These are phyloP conservation scores for Colletotrichum sublineola DNA, from an alignment of 2,329 filamentous ascomycete genomes.

Conservation along the genomic window DNA sequence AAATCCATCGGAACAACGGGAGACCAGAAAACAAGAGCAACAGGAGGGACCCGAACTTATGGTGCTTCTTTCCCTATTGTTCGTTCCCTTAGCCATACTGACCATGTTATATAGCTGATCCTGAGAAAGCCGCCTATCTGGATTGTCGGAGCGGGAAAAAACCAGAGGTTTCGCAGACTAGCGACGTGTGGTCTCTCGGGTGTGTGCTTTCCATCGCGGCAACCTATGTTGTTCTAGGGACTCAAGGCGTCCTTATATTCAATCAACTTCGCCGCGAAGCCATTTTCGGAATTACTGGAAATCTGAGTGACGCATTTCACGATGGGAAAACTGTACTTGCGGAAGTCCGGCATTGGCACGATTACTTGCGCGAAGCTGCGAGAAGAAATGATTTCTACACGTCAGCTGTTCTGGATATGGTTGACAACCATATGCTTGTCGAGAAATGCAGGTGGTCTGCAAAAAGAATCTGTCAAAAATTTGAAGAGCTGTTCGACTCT, in stretches of 20 bases:
- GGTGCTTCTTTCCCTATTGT: conserved; percentile 44
- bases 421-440: conserved; percentile 46
- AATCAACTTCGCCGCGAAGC: conserved; percentile 1
- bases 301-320: conserved; percentile 11
- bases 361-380: conserved; percentile 14
- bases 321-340: background rate
- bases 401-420: conserved; percentile 43
- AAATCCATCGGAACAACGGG: background rate
- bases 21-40: background rate
- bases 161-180: conserved; percentile 47
- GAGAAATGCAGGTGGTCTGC: background rate
- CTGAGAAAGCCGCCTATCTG: conserved; percentile 13
- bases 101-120: background rate
- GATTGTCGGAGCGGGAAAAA: background rate
- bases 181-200: conserved; percentile 57
- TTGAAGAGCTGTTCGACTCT: background rate
- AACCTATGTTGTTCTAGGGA: conserved; percentile 53
- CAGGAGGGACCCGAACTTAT: conserved; percentile 53
- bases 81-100: background rate
- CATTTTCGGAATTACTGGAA: background rate
- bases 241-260: conserved; percentile 21
- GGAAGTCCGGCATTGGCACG: conserved; percentile 2
- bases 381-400: conserved; percentile 45
- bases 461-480: background rate
- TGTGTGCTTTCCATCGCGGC: conserved; percentile 56